Base-by-base conservation (phyloP, 75 land plant genomes). In the Azolla pinnata region DNA sequence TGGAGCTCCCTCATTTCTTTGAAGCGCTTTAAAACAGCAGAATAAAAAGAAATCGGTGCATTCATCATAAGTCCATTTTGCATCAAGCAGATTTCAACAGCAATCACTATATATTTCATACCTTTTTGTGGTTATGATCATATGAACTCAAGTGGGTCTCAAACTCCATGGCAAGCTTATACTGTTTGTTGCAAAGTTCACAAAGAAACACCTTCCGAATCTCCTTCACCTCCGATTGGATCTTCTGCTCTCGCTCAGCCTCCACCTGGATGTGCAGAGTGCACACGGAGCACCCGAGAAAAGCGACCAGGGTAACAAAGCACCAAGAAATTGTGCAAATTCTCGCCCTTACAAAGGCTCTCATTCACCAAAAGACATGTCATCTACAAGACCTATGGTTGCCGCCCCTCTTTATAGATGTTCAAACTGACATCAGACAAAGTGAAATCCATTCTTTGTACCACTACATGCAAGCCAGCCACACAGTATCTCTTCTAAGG, bases 241-340 rank as follows among this genome's bases (percentile, higher is more conserved):
- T 95, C 78, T 84, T 90, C 72, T 77, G 85, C 88, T 95, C 99
- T 54, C 99, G 96, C 68, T 95, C 99, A 58, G 99, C 99, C 71
- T 83, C 70, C 48, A 95, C 99, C 99, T 95, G 96, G 77, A 77
- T 79, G 76, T 82, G 71, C 77, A 84, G 68, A 73, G 82, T 71
- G 78, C 70, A 84, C 83, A 82, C 77, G 82, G 85, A 76, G 78
- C 84, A 73, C 84, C 96, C 86, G 86, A 81, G 80, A 79, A 78
- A 85, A 82, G 84, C 96, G 89, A 86, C 85, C 87, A 84, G 68
- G 78, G 67, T 75, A 77, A 75, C 69, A 76, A 76, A 67, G 64
- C 65, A 74, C 79, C 83, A 90, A 77, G 77, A 93, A 79, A 83
- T 66, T 75, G 77, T 72, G 76, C 83, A 73, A 71, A 65, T 61